Base-by-base conservation (phyloP, 257 asterid genomes). In the Nicotiana undulata region DNA sequence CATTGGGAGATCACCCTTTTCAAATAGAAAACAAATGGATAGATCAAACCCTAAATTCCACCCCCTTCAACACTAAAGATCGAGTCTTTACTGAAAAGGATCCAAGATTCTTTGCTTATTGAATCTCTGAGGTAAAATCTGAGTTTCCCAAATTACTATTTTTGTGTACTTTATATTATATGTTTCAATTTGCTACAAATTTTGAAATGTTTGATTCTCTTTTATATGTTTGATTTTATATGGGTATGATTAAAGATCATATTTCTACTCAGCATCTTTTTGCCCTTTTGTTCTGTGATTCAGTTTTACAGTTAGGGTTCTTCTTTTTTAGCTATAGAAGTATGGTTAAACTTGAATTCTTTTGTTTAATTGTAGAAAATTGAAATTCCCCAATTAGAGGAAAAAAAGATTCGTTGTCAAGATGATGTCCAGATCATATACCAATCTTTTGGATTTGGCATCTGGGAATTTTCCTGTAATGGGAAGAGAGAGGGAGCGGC, bases 341-440 rank as follows among this genome's bases (percentile, higher is more conserved):
- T 72, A 68, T 18, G 29, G 76, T 17, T 64, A 22, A 76, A 82
- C 56, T 75, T 79, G 16, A 22, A 60, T 20, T 58, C 46, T 60
- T 80, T 34, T 59, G 66, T 80, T 65, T 82, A 83, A 64, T 75
- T 89, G 89, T 87, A 90, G 94, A 84, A 80, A 66, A 80, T 89
- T 79, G 86, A 40, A 75, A 77, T 56, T 31, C 60, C 53, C 55
- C 17, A 53, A 75, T 77, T 76, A 76, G 86, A 77, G 80, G 88
- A 55, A 74, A 76, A 9, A n/a, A 63, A 79, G 77, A 82, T 84
- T 82, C 72, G 82, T 84, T 26, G 90, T 56, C 63, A 89, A 86
- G 86, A 91, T 93, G 98, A 89, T 93, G 91, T 93, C 98, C 44
- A 93, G 95, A 86, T 93, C 98, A 74, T 93, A 93, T 82, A 91